Evolutionary conservation across 768 basidiomycete species (phyloP), one percentile per base, ranked within the genome.

Genomic region (Lentinus tigrinus): DNA sequence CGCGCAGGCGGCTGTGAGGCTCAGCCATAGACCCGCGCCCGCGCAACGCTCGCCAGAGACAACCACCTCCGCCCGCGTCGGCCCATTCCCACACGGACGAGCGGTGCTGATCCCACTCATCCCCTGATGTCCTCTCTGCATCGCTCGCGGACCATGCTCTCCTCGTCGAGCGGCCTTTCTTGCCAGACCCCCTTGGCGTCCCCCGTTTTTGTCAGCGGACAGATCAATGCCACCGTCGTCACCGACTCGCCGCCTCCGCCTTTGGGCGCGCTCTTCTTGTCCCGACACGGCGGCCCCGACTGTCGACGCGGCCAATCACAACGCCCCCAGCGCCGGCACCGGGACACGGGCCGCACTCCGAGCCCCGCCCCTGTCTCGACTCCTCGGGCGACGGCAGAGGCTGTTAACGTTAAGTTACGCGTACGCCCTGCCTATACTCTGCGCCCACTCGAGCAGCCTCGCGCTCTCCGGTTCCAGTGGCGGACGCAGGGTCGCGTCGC

Each of bases 171-270:
- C 31, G 11, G 1, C 31, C 55, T 34, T 17, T 49, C 50, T 43
- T 49, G 47, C 10, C 55, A 40, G 13, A 23, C 10, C 21, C 5
- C 3, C 10, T 24, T 46, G 43, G 13, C n/a, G 43, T 46, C 3
- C 43, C 43, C 43, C 43, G 8, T 23, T 46, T 46, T 46, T 46
- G 43, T 26, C 43, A 46, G 43, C 43, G n/a, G n/a, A n/a, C n/a
- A n/a, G n/a, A n/a, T n/a, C n/a, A 34, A 56, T 31, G 56, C 57
- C 57, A 58, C 57, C 57, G 27, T 39, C 57, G 57, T 58, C 57
- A 58, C 52, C 21, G 17, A 40, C 55, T 27, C 24, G 39, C 21
- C 43, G 10, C 43, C 4, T 23, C 24, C 11, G 43, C 14, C 21
- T 19, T 14, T 13, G 23, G 1, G 21, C 55, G 47, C 38, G 2